phyloP scores from a whole-genome alignment of 2,329 filamentous ascomycete species.

The Fusarium sp. region DNA sequence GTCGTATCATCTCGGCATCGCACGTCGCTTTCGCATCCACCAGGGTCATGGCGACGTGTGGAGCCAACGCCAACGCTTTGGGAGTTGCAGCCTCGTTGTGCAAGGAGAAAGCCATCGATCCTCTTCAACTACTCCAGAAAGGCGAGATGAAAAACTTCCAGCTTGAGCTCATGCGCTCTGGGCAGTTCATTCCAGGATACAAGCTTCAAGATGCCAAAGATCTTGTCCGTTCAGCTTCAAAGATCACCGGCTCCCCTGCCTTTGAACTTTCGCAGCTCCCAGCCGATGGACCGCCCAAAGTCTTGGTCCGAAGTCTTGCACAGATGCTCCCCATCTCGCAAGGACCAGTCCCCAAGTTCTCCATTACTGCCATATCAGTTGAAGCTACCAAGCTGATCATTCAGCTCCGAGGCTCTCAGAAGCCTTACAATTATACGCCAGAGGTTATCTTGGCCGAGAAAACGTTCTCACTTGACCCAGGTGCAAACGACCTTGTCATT shows the following conservation, averaged over 20 bases:
- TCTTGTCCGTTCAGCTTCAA: slow-evolving; percentile 5
- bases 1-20: slow-evolving; percentile 19
- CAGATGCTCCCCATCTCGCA: slow-evolving; percentile 1
- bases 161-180: slow-evolving; percentile 17
- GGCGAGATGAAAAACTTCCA: slow-evolving; percentile 9
- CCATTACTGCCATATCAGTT: slow-evolving; percentile 3
- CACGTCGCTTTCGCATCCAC: slow-evolving; percentile 24
- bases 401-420: slow-evolving; percentile 1
- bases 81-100: slow-evolving; percentile 12
- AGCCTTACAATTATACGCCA: slow-evolving; percentile 16
- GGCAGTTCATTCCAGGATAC: slow-evolving; percentile 16
- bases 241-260: background rate
- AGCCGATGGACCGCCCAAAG: background rate
- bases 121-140: slow-evolving; percentile 1
- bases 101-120: background rate
- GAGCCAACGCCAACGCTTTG: slow-evolving; percentile 19
- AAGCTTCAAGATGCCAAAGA: slow-evolving; percentile 14
- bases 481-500: slow-evolving; percentile 5
- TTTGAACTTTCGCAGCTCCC: slow-evolving; percentile 6
- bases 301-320: slow-evolving; percentile 14
- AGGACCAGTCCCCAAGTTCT: slow-evolving; percentile 4
- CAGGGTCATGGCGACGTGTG: slow-evolving; percentile 17
- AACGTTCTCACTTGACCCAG: background rate
- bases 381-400: background rate
- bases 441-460: slow-evolving; percentile 10